Conservation (phyloP, 805 yeast species). For the Naumovozyma baii region DNA sequence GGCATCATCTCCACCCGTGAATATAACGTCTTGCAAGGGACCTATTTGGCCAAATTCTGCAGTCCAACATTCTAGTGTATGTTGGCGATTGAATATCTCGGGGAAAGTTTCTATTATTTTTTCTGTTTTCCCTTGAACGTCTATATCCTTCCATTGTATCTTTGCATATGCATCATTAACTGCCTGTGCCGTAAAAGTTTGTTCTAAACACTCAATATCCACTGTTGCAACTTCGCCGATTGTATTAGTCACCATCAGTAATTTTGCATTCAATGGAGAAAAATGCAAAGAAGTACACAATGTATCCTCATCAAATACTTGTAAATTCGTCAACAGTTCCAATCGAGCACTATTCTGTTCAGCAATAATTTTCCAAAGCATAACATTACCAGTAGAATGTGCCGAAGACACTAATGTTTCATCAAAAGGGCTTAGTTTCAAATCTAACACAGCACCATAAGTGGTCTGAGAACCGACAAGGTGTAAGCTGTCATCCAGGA, state of each 20-base stretch:
- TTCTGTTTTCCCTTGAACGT: slow-evolving; percentile 12
- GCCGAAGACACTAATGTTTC: slow-evolving; percentile 43
- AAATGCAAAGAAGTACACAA: slow-evolving; percentile 60
- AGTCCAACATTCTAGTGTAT: slow-evolving; percentile 83
- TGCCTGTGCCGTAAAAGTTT: background rate
- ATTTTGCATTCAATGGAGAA: slow-evolving; percentile 34
- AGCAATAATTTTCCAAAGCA: slow-evolving; percentile 44
- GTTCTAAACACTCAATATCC: slow-evolving; percentile 9
- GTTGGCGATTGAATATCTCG: slow-evolving; percentile 33
- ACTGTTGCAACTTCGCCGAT: slow-evolving; percentile 45
- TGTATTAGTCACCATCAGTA: slow-evolving; percentile 53
- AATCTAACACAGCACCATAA: slow-evolving; percentile 63
- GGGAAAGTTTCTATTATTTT: slow-evolving; percentile 2
- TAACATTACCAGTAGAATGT: slow-evolving; percentile 73
- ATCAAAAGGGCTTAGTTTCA: slow-evolving; percentile 56
- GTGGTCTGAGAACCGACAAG: slow-evolving; percentile 30
- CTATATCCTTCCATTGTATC: background rate
- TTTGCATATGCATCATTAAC: background rate
- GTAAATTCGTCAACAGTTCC: slow-evolving; percentile 28
- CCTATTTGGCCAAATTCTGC: slow-evolving; percentile 56
- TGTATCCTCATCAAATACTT: slow-evolving; percentile 38
- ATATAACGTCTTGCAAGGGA: slow-evolving; percentile 46
- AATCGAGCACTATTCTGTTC: slow-evolving; percentile 3
- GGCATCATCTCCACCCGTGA: slow-evolving; percentile 89
- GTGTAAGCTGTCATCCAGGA: slow-evolving; percentile 24